Evolutionary conservation across 805 yeast genomes (phyloP), one percentile per base, ranked within the genome.

Genomic region (Gaillardinia entomophila): DNA sequence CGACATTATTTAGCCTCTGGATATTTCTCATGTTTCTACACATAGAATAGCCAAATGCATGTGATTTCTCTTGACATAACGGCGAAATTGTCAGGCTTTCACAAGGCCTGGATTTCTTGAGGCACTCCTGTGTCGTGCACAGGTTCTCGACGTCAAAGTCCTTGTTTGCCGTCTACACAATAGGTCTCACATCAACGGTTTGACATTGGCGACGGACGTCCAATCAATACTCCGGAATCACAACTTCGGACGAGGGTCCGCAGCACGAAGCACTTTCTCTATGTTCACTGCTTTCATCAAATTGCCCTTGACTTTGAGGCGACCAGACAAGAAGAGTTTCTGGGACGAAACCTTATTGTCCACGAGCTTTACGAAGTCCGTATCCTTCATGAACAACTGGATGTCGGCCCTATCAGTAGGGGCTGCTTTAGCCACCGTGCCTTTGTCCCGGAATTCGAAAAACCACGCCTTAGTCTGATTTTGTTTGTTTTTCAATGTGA

Each of bases 311-410:
- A 36, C 14, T 26, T 36, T 36, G 26, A 36, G 29, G 22, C 26
- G 28, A 23, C 39, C 39, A 13, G 27, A 12, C 36, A 36, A 28
- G 24, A 32, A 36, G 22, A 36, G 12, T 11, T 26, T 27, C 20
- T 36, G 39, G 16, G 39, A 35, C 29, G 32, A 31, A 6, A 33
- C 39, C 30, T 36, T 35, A 28, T 36, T 36, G 33, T 36, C 32
- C 11, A 36, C 31, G 24, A 36, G 26, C 24, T 30, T 36, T 22
- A 32, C 33, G 19, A 36, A 36, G 26, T 36, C 34, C 28, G 17
- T 28, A 25, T 36, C 39, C 7, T 28, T 24, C 31, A 36, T 24
- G 27, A 32, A 30, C 29, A 36, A 30, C 8, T 28, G 33, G 16
- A 36, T 36, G 24, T 36, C 39, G 14, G 24, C 16, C 27, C 32